Evolutionary conservation across 192 early-diverging fungal species (phyloP).

Genomic region (Rhizophlyctis rosea): DNA sequence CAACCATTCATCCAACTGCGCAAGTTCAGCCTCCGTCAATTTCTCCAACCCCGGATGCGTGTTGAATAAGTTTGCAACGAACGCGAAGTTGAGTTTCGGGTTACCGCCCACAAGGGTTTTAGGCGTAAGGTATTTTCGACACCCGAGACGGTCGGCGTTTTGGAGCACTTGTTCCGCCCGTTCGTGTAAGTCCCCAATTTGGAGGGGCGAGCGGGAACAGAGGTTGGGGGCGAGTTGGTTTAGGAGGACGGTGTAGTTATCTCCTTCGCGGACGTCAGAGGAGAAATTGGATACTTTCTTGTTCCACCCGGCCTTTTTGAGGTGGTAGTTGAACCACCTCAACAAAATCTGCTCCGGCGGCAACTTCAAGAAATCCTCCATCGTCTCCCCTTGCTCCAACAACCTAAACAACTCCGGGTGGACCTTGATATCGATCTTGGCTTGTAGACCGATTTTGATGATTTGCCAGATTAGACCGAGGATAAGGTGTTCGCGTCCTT

Average conservation of each 20-base stretch:
- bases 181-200: constrained; percentile 67
- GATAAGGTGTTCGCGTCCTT: constrained; percentile 94
- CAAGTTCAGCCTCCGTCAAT: constrained; percentile 83
- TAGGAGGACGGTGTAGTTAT: constrained; percentile 92
- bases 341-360: constrained; percentile 96
- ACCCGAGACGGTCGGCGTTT: constrained; percentile 89
- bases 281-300: constrained; percentile 86
- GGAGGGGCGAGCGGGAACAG: constrained; percentile 80
- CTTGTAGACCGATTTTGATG: constrained; percentile 94
- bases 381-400: constrained; percentile 86
- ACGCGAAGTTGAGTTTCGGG: constrained; percentile 96
- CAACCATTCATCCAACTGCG: constrained; percentile 75
- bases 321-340: constrained; percentile 99
- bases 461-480: constrained; percentile 98
- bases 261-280: constrained; percentile 89
- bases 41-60: constrained; percentile 92
- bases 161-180: constrained; percentile 88
- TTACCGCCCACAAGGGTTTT: constrained; percentile 94
- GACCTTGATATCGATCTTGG: constrained; percentile 96
- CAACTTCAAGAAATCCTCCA: constrained; percentile 91
- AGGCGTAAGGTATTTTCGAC: constrained; percentile 91
- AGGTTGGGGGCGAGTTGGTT: constrained; percentile 83
- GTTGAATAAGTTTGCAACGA: constrained; percentile 98
- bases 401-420: constrained; percentile 97
- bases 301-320: constrained; percentile 87